Evolutionary conservation across 176 grass and related monocot species (phyloP), one percentile per base, ranked within the genome.

Genomic region (Cenchrus purpureus): DNA sequence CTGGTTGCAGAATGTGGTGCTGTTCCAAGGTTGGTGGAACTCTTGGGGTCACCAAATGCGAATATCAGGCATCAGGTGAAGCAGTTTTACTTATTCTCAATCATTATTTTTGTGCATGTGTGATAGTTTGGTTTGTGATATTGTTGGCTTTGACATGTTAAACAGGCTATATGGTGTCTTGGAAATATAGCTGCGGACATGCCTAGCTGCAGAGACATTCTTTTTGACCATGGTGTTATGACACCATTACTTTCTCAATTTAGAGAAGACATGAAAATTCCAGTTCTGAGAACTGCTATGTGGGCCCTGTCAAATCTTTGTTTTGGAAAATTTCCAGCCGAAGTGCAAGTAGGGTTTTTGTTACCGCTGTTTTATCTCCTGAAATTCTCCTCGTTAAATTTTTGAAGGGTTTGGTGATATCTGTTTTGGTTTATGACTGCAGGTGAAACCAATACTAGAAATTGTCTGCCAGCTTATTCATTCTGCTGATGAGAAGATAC

Each of bases 291-390:
- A 83, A 95, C 83, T 83, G 89, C 92, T 70, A 93, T 91, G 55
- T 95, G 95, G 92, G 82, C 89, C 73, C 78, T 98, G 55, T 82
- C 91, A 79, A 95, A 93, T 78, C 77, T 98, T 88, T 98, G 95
- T 72, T 88, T 88, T 65, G 82, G 92, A 64, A 93, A 90, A 80
- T 75, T 94, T 53, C 89, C 90, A 79, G 83, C 81, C 46, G 82
- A 92, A 88, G 86, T 91, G 73, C 82, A 93, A 89, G 87, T 89
- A 82, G 53, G 73, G 1, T 82, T 71, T 71, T 70, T 45, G 1
- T 28, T 55, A 48, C 5, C 19, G 31, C 20, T 83, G n/a, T 73
- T 15, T 15, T 81, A 5, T 73, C 7, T 86, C 42, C 29, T 56
- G 55, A 77, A 34, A 22, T 84, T 1, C 31, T 14, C 12, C 2